These are phyloP conservation scores for Apiospora saccharicola DNA, from an alignment of 2,329 filamentous ascomycete genomes.

Conservation along the genomic window DNA sequence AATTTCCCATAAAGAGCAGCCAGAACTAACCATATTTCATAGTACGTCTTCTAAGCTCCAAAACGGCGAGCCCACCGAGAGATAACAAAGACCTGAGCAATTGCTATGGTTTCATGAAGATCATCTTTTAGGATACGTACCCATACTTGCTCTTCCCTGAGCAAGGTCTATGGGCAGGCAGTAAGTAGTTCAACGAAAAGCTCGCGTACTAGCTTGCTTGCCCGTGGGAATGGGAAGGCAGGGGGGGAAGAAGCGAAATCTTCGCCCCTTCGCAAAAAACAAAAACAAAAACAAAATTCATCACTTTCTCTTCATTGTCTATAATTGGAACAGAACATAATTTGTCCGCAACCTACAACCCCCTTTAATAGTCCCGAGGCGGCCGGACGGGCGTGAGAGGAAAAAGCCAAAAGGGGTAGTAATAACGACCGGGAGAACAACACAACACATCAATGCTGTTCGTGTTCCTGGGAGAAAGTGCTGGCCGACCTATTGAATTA, in stretches of 20 bases:
- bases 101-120: background rate
- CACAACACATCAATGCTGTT: no score
- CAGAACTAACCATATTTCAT: background rate
- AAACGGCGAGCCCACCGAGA: no score
- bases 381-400: constrained; percentile 4
- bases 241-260: background rate
- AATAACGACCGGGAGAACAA: background rate
- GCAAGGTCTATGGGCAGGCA: background rate
- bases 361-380: constrained; percentile 8
- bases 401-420: background rate
- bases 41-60: constrained; percentile 23
- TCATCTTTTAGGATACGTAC: background rate
- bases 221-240: background rate
- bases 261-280: background rate
- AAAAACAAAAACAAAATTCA: background rate
- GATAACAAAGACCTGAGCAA: background rate
- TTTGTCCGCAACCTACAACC: background rate
- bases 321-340: constrained; percentile 12
- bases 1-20: background rate
- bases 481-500: background rate
- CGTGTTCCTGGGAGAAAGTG: background rate
- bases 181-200: background rate
- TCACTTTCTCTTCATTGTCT: constrained; percentile 1
- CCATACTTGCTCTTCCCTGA: background rate
- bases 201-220: background rate